Percentiles rank a stretch among this genome's conserved stretches.
These are phyloP conservation scores for Micromonas pusilla DNA, from an alignment of 139 green algal species.

Conservation along the genomic window DNA sequence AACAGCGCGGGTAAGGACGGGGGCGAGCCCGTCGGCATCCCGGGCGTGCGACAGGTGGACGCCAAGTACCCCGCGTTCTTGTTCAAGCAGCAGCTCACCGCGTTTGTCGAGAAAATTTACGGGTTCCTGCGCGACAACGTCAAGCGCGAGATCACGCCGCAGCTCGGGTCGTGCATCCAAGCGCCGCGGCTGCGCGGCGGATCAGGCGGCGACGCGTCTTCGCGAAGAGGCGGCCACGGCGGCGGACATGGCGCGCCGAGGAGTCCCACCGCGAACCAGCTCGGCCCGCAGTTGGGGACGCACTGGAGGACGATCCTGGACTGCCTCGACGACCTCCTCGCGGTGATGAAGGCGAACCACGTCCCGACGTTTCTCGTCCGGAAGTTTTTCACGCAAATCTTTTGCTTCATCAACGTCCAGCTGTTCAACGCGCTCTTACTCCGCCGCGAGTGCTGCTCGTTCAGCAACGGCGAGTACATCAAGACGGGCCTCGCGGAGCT, in stretches of 20 bases:
- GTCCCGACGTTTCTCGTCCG: slow-evolving; percentile 85
- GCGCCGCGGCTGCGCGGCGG: slow-evolving; percentile 44
- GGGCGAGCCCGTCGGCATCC: neutral
- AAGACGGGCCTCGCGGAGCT: slow-evolving; percentile 89
- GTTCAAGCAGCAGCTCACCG: slow-evolving; percentile 99
- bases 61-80: slow-evolving; percentile 97
- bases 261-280: neutral
- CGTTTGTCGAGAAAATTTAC: slow-evolving; percentile 97
- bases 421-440: slow-evolving; percentile 99
- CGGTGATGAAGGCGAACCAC: slow-evolving; percentile 64
- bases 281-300: slow-evolving; percentile 15
- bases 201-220: neutral
- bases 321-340: slow-evolving; percentile 73
- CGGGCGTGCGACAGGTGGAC: slow-evolving; percentile 58
- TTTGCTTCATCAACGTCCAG: slow-evolving; percentile 94
- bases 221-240: neutral
- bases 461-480: slow-evolving; percentile 99
- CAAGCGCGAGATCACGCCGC: slow-evolving; percentile 87
- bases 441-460: slow-evolving; percentile 97
- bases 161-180: slow-evolving; percentile 60
- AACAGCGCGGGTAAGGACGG: neutral
- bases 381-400: slow-evolving; percentile 55
- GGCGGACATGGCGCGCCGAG: neutral
- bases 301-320: slow-evolving; percentile 84
- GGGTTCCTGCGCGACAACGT: slow-evolving; percentile 95